Conservation (phyloP, 2,329 filamentous ascomycete species). For the Periconia sp. region DNA sequence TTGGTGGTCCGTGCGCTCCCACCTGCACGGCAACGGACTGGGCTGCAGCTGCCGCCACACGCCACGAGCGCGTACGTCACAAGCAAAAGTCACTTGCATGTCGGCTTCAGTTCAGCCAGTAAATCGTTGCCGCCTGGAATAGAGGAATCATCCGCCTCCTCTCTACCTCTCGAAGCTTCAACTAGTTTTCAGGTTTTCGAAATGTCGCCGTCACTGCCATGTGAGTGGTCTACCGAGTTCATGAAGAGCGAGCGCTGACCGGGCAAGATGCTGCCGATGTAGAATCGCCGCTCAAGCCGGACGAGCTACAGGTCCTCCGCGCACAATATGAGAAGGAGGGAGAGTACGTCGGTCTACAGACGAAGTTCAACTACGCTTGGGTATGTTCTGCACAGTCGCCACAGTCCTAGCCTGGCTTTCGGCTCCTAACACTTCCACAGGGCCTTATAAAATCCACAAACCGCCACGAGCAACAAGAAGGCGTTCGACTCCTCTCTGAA, state of each 20-base stretch:
- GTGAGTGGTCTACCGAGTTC: conserved; percentile 24
- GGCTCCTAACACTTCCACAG: conserved; percentile 52
- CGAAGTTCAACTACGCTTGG: conserved; percentile 99
- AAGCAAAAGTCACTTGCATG: conserved; percentile 21
- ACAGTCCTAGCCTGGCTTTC: neutral
- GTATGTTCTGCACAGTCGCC: conserved; percentile 57
- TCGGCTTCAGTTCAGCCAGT: conserved; percentile 21
- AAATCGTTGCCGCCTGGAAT: conserved; percentile 18
- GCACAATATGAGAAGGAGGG: conserved; percentile 97
- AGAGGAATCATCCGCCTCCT: conserved; percentile 1
- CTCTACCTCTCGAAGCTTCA: conserved; percentile 1
- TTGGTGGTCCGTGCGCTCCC: conserved; percentile 30
- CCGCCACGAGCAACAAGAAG: conserved; percentile 88
- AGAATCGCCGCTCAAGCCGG: conserved; percentile 90
- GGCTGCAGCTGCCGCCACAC: conserved; percentile 25
- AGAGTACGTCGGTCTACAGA: conserved; percentile 94
- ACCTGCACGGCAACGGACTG: conserved; percentile 35
- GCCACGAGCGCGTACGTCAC: conserved; percentile 44
- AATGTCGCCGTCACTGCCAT: conserved; percentile 47
- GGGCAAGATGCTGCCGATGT: conserved; percentile 90
- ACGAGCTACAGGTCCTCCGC: conserved; percentile 90
- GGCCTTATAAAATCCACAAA: conserved; percentile 91
- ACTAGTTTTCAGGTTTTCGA: neutral
- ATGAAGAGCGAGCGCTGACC: conserved; percentile 25
- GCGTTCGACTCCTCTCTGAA: conserved; percentile 89